phyloP scores from a whole-genome alignment of 2,329 filamentous ascomycete species.

The Alternaria longipes region DNA sequence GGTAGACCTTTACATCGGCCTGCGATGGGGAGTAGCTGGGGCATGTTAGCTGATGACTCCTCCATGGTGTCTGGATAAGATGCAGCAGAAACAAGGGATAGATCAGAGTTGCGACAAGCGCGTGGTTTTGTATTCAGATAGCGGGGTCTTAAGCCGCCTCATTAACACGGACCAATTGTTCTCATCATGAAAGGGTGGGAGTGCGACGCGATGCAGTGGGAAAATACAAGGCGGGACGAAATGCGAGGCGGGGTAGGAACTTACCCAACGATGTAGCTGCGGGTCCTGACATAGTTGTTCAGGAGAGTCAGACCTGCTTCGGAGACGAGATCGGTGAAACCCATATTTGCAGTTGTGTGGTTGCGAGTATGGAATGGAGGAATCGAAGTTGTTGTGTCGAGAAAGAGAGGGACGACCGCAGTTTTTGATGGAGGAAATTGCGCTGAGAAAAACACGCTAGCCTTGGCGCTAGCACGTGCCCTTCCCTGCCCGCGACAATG shows the following conservation, averaged over 20 bases:
- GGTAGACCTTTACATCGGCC: constrained; percentile 95
- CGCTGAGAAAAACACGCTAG: constrained; percentile 25
- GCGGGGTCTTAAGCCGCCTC: constrained; percentile 93
- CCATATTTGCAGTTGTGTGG: constrained; percentile 62
- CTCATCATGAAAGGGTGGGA: constrained; percentile 72
- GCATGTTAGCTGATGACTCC: constrained; percentile 36
- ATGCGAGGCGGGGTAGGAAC: constrained; percentile 55
- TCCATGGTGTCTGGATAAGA: constrained; percentile 7
- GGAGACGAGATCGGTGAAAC: constrained; percentile 73
- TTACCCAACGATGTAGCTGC: constrained; percentile 85
- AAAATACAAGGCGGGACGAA: constrained; percentile 26
- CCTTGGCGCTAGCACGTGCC: constrained; percentile 29
- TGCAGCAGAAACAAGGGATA: constrained; percentile 28
- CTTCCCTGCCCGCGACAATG: constrained; percentile 3
- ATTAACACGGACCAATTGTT: constrained; percentile 95
- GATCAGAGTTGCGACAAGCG: constrained; percentile 78
- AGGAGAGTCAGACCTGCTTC: constrained; percentile 73
- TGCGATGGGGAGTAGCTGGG: constrained; percentile 76
- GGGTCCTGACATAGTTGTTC: constrained; percentile 76
- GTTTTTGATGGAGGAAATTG: constrained; percentile 35
- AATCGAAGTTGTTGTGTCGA: constrained; percentile 26
- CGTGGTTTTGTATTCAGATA: constrained; percentile 79
- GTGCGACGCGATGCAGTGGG: constrained; percentile 30
- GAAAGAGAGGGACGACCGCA: constrained; percentile 21
- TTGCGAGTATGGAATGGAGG: constrained; percentile 21